Evolutionary conservation across 192 early-diverging fungal genomes (phyloP).

Genomic region (Mortierella antarctica): DNA sequence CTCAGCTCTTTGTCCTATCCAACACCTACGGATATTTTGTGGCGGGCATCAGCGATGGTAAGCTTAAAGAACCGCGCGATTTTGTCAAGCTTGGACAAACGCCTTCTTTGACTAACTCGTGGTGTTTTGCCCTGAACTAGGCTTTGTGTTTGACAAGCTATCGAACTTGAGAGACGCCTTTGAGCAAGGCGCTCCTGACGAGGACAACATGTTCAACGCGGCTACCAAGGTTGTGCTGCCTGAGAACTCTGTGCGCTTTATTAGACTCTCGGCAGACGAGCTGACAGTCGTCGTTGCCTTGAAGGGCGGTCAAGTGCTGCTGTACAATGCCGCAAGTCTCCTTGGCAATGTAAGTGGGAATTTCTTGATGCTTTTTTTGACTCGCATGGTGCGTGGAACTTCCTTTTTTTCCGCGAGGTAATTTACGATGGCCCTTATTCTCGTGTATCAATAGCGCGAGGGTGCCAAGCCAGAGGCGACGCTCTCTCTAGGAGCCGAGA

Average conservation of each 20-base stretch:
- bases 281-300: constrained; percentile 53
- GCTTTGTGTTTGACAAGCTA: constrained; percentile 53
- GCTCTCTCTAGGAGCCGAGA: constrained; percentile 55
- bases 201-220: constrained; percentile 19
- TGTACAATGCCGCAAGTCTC: constrained; percentile 55
- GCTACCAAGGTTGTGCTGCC: constrained; percentile 36
- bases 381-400: neutral
- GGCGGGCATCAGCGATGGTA: constrained; percentile 70
- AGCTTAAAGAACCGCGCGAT: neutral
- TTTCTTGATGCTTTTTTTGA: constrained; percentile 15
- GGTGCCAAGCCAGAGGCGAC: constrained; percentile 49
- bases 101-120: neutral
- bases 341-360: constrained; percentile 52
- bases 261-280: constrained; percentile 60
- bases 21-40: constrained; percentile 76
- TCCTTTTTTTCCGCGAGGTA: neutral
- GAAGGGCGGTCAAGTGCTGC: constrained; percentile 31
- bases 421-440: neutral
- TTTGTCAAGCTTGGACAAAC: neutral
- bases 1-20: constrained; percentile 68
- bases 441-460: constrained; percentile 29
- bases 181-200: constrained; percentile 35
- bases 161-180: constrained; percentile 48
- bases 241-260: constrained; percentile 44
- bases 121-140: constrained; percentile 11